Percentiles rank a stretch among this genome's conserved stretches.
Evolutionary conservation across 371 early-diverging fungal genomes (phyloP).

Genomic region (Mucor plumbeus): DNA sequence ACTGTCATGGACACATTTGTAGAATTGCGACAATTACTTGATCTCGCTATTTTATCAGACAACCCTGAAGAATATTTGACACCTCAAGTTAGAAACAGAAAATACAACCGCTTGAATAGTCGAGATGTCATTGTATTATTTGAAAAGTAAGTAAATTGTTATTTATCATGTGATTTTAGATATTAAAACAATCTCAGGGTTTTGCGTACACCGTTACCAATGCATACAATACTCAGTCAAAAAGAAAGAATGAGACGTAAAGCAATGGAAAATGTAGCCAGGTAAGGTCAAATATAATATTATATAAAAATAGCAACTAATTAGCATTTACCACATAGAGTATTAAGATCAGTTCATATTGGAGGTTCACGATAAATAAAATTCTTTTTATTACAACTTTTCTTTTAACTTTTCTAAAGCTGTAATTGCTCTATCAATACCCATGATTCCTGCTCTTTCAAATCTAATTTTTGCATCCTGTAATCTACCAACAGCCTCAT

Average conservation of each 20-base stretch:
- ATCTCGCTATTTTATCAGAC: conserved; percentile 63
- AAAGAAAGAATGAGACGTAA: conserved; percentile 43
- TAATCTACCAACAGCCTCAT: conserved; percentile 72
- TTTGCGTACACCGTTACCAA: conserved; percentile 25
- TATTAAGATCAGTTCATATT: conserved; percentile 46
- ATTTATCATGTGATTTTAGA: neutral
- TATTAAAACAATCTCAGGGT: conserved; percentile 18
- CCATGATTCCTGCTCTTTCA: conserved; percentile 63
- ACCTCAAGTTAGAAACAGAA: conserved; percentile 60
- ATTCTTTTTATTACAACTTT: conserved; percentile 27
- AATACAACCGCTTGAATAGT: conserved; percentile 68
- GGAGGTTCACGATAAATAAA: conserved; percentile 24
- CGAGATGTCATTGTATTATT: conserved; percentile 71
- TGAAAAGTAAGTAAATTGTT: conserved; percentile 73
- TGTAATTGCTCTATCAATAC: conserved; percentile 62
- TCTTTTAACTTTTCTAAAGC: conserved; percentile 41
- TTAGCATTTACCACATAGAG: conserved; percentile 20
- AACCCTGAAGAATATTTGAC: conserved; percentile 78
- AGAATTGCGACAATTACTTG: conserved; percentile 76
- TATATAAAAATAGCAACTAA: too few species aligned
- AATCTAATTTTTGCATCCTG: conserved; percentile 76
- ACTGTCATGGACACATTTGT: conserved; percentile 72
- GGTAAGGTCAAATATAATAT: conserved; percentile 28
- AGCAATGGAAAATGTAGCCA: conserved; percentile 57
- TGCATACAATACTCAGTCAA: conserved; percentile 23